These are phyloP conservation scores for Kwoniella mangroviensis DNA, from an alignment of 768 basidiomycete genomes.

Conservation along the genomic window DNA sequence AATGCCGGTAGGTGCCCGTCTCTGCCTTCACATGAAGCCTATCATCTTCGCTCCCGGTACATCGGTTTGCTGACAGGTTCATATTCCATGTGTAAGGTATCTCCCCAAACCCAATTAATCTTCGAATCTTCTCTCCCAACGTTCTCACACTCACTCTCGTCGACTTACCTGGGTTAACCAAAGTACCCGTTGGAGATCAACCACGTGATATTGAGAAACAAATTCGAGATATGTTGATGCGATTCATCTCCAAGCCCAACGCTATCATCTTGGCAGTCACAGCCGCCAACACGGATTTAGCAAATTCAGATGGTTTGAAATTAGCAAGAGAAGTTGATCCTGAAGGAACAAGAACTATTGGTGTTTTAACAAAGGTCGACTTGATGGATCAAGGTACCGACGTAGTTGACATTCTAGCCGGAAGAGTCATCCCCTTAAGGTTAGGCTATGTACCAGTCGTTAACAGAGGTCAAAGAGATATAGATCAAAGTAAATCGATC, in stretches of 20 bases:
- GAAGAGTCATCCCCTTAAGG: constrained; percentile 92
- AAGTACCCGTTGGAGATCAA: constrained; percentile 94
- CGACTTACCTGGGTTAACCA: constrained; percentile 92
- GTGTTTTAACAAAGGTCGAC: constrained; percentile 97
- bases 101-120: constrained; percentile 94
- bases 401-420: constrained; percentile 97
- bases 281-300: constrained; percentile 93
- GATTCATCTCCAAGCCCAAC: constrained; percentile 91
- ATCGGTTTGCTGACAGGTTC: no score
- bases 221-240: constrained; percentile 93
- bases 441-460: constrained; percentile 98
- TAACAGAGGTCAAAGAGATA: constrained; percentile 96
- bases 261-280: constrained; percentile 97
- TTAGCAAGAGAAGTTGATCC: constrained; percentile 96
- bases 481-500: constrained; percentile 86
- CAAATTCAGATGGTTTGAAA: constrained; percentile 97
- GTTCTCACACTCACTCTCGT: constrained; percentile 96
- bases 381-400: constrained; percentile 98
- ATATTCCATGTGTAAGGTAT: constrained; percentile 80
- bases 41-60: no score
- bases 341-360: constrained; percentile 93
- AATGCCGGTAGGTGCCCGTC: constrained; percentile 74
- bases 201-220: constrained; percentile 97
- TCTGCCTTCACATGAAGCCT: no score
- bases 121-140: constrained; percentile 95